Base-by-base conservation (phyloP, 345 rosid species). In the Trapa incisa region DNA sequence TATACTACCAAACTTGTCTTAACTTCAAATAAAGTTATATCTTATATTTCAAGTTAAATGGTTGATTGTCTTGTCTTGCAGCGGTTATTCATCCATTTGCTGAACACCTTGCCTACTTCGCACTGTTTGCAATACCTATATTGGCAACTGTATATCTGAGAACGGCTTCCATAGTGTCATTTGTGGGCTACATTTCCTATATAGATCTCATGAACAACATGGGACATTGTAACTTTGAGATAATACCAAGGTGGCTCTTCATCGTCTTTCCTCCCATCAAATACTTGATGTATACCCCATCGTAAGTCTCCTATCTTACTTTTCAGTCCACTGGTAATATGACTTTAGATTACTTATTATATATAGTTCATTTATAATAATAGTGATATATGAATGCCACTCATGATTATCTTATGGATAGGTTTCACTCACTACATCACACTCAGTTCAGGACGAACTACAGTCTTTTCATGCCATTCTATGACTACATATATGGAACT, bases 211-310 rank as follows among this genome's bases (percentile, higher is more conserved):
- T 80, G 80, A 77, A 80, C 75, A 78, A 80, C 45, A 70, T 80
- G 86, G 90, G 90, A 1, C 87, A 85, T 67, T 85, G 90, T 72
- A 85, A 83, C 77, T 85, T 85, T 32, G 90, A 85, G 73, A 33
- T 81, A 64, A 32, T 81, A 39, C 90, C 90, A 0, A 73, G 65
- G 1, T 72, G 75, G 65, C 56, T 80, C 65, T 85, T 85, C 74
- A 38, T 78, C 12, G 6, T 67, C 29, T 80, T 83, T 36, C 87
- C 87, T 0, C 84, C 77, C 1, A 84, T 85, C 77, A 85, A 81
- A 74, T 78, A 71, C 65, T 61, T 85, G 56, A 68, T 81, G 78
- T 83, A 85, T 68, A 83, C 90, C 0, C 86, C 90, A 5, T 78
- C 90, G 84, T 85, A 76, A 75, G 86, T 66, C 7, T 58, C 17